Conservation (phyloP, 306 rosid species). For the Quercus suber region DNA sequence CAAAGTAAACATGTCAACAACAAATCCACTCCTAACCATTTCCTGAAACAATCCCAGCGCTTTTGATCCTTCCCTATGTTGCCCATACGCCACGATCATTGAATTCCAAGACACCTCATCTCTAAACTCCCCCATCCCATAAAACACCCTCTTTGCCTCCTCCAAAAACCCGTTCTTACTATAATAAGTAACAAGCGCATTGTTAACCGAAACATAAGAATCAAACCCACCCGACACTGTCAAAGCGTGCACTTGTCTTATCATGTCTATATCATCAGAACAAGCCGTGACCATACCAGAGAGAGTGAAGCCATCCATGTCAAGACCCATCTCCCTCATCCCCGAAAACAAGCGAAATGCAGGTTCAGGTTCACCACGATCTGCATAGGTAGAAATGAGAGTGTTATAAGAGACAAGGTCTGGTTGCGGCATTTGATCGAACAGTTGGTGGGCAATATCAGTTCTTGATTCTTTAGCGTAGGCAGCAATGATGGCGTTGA, state of each 20-base stretch:
- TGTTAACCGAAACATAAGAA: slow-evolving; percentile 57
- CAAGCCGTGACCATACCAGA: slow-evolving; percentile 46
- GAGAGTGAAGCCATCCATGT: slow-evolving; percentile 66
- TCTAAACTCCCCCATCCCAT: slow-evolving; percentile 46
- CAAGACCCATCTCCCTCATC: slow-evolving; percentile 39
- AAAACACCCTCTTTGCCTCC: slow-evolving; percentile 40
- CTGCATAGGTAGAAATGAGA: slow-evolving; percentile 62
- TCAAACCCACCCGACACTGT: slow-evolving; percentile 50
- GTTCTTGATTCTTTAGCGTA: slow-evolving; percentile 24
- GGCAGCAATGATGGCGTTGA: slow-evolving; percentile 38
- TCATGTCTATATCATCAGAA: slow-evolving; percentile 35
- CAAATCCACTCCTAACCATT: slow-evolving; percentile 52
- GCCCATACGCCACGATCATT: slow-evolving; percentile 70
- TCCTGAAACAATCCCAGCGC: slow-evolving; percentile 61
- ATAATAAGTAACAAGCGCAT: slow-evolving; percentile 50
- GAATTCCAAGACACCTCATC: slow-evolving; percentile 85
- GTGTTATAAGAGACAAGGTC: slow-evolving; percentile 63
- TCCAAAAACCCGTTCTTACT: slow-evolving; percentile 45
- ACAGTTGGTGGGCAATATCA: slow-evolving; percentile 35
- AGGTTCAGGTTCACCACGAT: slow-evolving; percentile 33
- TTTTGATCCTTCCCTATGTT: slow-evolving; percentile 54
- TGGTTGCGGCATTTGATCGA: slow-evolving; percentile 36
- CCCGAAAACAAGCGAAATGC: slow-evolving; percentile 44
- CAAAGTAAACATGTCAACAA: slow-evolving; percentile 74
- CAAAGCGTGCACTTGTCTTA: slow-evolving; percentile 50